Conservation (phyloP, 768 basidiomycete genomes). For the Tricholoma terreum region DNA sequence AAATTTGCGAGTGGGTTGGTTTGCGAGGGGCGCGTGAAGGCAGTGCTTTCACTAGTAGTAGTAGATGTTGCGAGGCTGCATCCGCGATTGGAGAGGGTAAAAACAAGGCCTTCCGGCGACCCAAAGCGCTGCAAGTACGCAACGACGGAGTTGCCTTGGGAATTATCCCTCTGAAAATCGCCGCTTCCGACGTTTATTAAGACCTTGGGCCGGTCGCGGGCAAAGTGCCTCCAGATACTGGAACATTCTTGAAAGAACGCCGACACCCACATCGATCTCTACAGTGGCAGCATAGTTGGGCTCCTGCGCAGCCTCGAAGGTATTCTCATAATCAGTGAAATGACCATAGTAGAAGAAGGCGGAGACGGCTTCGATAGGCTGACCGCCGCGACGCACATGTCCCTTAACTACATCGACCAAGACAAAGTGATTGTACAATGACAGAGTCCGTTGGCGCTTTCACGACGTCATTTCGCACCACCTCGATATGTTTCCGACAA, state of each 20-base stretch:
- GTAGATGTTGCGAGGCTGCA: slow-evolving; percentile 76
- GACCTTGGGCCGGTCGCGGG: slow-evolving; percentile 84
- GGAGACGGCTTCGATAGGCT: slow-evolving; percentile 89
- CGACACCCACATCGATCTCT: slow-evolving; percentile 74
- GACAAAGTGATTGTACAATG: slow-evolving; percentile 53
- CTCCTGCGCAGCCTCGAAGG: slow-evolving; percentile 90
- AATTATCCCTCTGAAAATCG: slow-evolving; percentile 82
- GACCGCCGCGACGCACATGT: slow-evolving; percentile 68
- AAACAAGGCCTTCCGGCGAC: slow-evolving; percentile 67
- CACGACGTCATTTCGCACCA: slow-evolving; percentile 60
- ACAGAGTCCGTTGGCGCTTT: slow-evolving; percentile 98
- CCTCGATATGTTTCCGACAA: slow-evolving; percentile 94
- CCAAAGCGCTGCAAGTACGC: slow-evolving; percentile 94
- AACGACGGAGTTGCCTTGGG: slow-evolving; percentile 89
- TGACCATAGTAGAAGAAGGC: slow-evolving; percentile 96
- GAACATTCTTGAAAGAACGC: slow-evolving; percentile 77
- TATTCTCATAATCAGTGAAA: slow-evolving; percentile 92
- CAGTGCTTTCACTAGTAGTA: slow-evolving; percentile 53
- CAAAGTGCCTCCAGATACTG: slow-evolving; percentile 84
- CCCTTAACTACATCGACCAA: slow-evolving; percentile 57
- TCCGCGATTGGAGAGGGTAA: slow-evolving; percentile 79
- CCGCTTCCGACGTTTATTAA: slow-evolving; percentile 87
- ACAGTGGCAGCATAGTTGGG: slow-evolving; percentile 82
- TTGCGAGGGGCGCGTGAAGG: slow-evolving; percentile 83
- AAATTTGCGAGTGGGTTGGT: slow-evolving; percentile 93